These are phyloP conservation scores for Pseudozyma flocculosa DNA, from an alignment of 1,284 basidiomycete genomes.

Conservation along the genomic window DNA sequence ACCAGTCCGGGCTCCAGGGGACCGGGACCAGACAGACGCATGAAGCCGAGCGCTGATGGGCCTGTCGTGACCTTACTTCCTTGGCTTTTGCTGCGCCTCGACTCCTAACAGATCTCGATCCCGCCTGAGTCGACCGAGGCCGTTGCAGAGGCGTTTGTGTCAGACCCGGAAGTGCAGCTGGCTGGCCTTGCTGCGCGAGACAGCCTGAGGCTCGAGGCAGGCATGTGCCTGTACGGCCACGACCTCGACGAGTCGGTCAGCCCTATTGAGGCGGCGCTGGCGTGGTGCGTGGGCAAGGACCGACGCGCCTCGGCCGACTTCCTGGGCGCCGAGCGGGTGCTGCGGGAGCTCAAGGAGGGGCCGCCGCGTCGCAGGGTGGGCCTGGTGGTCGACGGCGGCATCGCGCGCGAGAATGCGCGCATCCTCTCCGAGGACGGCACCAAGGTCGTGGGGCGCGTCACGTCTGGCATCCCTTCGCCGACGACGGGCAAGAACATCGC, in stretches of 20 bases:
- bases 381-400: constrained; percentile 74
- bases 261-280: constrained; percentile 81
- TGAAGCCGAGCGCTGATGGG: too few species aligned
- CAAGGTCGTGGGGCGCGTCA: constrained; percentile 65
- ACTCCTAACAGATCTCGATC: constrained; percentile 69
- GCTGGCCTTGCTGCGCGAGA: constrained; percentile 91
- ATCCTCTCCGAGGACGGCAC: constrained; percentile 69
- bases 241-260: constrained; percentile 83
- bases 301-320: constrained; percentile 70
- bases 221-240: constrained; percentile 96
- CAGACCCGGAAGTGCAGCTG: constrained; percentile 70
- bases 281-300: constrained; percentile 92
- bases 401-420: constrained; percentile 83
- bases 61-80: too few species aligned
- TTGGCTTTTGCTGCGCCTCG: not conserved
- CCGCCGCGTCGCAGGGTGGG: constrained; percentile 80
- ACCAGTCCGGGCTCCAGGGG: too few species aligned
- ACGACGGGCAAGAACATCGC: constrained; percentile 88
- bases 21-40: too few species aligned
- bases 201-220: constrained; percentile 88
- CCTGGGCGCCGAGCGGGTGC: constrained; percentile 78
- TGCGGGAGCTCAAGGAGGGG: constrained; percentile 73
- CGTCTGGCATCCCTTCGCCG: constrained; percentile 93
- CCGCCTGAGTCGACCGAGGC: constrained; percentile 74
- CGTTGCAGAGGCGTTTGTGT: constrained; percentile 70